These are phyloP conservation scores for Tuber umbilicatum DNA, from an alignment of 495 filamentous ascomycete species.

Conservation along the genomic window DNA sequence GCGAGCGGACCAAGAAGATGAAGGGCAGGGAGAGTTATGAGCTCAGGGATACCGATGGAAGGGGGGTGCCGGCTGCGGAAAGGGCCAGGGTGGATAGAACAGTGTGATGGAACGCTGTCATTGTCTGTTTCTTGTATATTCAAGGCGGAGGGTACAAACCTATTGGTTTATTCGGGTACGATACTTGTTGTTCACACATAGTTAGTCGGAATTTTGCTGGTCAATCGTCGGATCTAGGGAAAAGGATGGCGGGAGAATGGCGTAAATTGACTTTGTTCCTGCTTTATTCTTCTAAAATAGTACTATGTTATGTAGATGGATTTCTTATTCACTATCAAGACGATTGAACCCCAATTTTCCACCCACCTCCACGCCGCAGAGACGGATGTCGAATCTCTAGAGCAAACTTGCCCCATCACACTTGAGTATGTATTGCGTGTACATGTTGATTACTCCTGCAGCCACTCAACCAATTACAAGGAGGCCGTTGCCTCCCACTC, in stretches of 20 bases:
- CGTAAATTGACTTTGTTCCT: not conserved
- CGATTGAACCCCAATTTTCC: not conserved
- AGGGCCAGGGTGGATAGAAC: slow-evolving; percentile 32
- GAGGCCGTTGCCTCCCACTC: not conserved
- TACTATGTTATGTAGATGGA: too few relatives aligned
- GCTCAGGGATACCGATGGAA: slow-evolving; percentile 21
- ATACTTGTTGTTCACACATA: not conserved
- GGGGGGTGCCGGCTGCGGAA: slow-evolving; percentile 32
- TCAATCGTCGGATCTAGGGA: not conserved
- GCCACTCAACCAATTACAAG: not conserved
- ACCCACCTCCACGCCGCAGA: not conserved
- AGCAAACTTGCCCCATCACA: not conserved
- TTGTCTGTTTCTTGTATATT: not conserved
- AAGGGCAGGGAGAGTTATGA: slow-evolving; percentile 8
- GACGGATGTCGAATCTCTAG: not conserved
- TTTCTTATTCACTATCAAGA: not conserved
- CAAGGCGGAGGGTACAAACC: not conserved
- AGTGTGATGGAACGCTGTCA: not conserved
- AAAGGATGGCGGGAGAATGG: not conserved
- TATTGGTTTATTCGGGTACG: not conserved
- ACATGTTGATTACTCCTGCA: not conserved
- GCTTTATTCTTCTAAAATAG: not conserved
- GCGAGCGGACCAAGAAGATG: slow-evolving; percentile 5
- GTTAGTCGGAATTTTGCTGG: not conserved
- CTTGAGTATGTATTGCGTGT: slow-evolving; percentile 1